Evolutionary conservation across 768 basidiomycete genomes (phyloP).

Genomic region (Suillus luteus): DNA sequence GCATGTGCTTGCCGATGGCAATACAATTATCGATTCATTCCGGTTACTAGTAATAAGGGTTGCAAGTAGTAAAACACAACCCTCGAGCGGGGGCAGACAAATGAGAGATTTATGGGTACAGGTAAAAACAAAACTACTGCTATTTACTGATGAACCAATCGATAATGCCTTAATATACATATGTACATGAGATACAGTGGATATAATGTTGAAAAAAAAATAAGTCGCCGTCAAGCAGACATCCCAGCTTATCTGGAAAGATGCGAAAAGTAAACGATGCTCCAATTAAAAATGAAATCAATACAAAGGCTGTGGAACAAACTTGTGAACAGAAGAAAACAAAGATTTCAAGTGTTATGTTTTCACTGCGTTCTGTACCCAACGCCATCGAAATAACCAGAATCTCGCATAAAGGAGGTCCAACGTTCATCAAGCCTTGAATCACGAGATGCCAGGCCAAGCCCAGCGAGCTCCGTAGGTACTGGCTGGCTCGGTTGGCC

Average conservation of each 20-base stretch:
- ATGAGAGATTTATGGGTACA: not conserved
- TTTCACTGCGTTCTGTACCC: constrained; percentile 29
- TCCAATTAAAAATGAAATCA: not conserved
- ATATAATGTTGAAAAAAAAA: not conserved
- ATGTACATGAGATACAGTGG: not conserved
- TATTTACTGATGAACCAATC: not conserved
- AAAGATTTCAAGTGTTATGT: not conserved
- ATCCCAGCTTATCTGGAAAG: not conserved
- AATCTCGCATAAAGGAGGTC: constrained; percentile 64
- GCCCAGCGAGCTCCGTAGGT: constrained; percentile 51
- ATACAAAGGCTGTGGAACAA: not conserved
- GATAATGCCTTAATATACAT: not conserved
- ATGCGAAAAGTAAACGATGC: not conserved
- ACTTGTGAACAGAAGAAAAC: not conserved
- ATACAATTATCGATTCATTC: not conserved
- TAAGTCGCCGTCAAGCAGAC: not conserved
- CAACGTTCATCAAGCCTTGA: constrained; percentile 59
- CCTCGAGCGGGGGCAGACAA: not conserved
- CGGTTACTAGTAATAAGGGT: not conserved
- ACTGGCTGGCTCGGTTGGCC: constrained; percentile 26
- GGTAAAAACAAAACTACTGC: not conserved
- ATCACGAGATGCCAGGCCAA: constrained; percentile 60
- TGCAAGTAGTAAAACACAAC: not conserved
- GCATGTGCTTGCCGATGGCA: too few relatives aligned
- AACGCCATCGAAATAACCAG: constrained; percentile 44